These are phyloP conservation scores for Pholiota adiposa DNA, from an alignment of 1,284 basidiomycete species.

Conservation along the genomic window DNA sequence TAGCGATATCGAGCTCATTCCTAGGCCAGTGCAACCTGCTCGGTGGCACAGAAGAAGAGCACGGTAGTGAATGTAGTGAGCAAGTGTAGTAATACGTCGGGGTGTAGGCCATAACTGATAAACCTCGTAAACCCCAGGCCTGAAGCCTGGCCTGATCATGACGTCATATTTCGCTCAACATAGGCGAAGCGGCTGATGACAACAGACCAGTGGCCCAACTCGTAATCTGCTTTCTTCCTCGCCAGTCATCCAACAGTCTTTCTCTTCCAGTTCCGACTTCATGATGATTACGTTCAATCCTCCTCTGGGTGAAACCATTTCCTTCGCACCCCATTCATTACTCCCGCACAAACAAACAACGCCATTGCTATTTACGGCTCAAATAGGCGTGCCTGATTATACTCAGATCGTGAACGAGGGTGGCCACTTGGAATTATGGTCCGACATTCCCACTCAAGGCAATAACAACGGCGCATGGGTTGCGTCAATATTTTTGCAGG, in stretches of 20 bases:
- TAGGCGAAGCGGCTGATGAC: not conserved
- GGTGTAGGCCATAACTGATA: not conserved
- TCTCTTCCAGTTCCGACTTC: conserved; percentile 1
- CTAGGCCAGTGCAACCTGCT: conserved; percentile 23
- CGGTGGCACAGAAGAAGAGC: conserved; percentile 18
- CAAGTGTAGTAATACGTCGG: no score
- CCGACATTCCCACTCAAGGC: conserved; percentile 39
- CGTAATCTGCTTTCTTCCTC: not conserved
- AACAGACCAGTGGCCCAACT: not conserved
- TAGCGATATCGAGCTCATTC: conserved; percentile 26
- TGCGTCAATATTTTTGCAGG: conserved; percentile 38
- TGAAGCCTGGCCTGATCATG: conserved; percentile 9
- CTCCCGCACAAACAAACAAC: conserved; percentile 21
- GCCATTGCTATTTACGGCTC: conserved; percentile 44
- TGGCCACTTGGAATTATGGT: conserved; percentile 50
- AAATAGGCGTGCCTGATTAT: conserved; percentile 36
- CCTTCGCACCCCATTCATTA: conserved; percentile 26
- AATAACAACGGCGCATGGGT: conserved; percentile 38
- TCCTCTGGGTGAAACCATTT: conserved; percentile 35
- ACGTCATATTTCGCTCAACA: conserved; percentile 17
- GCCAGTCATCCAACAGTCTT: not conserved
- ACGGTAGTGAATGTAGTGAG: not conserved
- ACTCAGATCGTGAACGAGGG: conserved; percentile 35
- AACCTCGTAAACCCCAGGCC: not conserved
- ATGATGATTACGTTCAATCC: conserved; percentile 41